phyloP scores from a whole-genome alignment of 2,329 filamentous ascomycete genomes.

The Elsinoe fawcettii region DNA sequence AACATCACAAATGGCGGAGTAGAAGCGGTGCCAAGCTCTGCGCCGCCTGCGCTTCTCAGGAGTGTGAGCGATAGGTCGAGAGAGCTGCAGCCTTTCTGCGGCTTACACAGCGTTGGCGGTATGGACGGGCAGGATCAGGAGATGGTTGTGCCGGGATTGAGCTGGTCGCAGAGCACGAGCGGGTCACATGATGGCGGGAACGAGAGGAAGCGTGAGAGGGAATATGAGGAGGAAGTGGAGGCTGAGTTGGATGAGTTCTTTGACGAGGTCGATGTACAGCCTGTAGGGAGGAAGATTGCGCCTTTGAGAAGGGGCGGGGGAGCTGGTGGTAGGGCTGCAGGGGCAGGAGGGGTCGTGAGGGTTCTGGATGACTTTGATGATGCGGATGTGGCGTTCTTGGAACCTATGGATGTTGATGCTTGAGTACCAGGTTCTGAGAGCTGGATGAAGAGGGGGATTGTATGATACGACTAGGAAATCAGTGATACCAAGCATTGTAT shows the following conservation, averaged over 20 bases:
- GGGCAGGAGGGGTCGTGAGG: background rate
- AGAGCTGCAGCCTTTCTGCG: conserved; percentile 74
- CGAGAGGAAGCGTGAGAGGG: conserved; percentile 8
- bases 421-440: background rate
- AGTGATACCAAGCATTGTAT: background rate
- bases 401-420: conserved; percentile 16
- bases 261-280: conserved; percentile 17
- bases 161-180: conserved; percentile 32
- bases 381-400: conserved; percentile 11
- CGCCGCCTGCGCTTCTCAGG: background rate
- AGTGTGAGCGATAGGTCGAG: conserved; percentile 26
- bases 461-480: background rate
- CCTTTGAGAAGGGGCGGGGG: conserved; percentile 27
- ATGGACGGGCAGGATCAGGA: conserved; percentile 49
- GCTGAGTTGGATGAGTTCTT: conserved; percentile 31
- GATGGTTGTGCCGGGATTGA: conserved; percentile 25
- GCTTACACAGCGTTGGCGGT: conserved; percentile 67
- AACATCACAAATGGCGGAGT: background rate
- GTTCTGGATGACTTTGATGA: conserved; percentile 14
- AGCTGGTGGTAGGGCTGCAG: conserved; percentile 15
- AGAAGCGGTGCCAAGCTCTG: background rate
- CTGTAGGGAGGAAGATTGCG: conserved; percentile 27
- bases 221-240: conserved; percentile 32
- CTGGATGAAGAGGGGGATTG: background rate
- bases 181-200: conserved; percentile 21